phyloP scores from a whole-genome alignment of 108 stramenopile genomes.

The Cylindrotheca closterium region DNA sequence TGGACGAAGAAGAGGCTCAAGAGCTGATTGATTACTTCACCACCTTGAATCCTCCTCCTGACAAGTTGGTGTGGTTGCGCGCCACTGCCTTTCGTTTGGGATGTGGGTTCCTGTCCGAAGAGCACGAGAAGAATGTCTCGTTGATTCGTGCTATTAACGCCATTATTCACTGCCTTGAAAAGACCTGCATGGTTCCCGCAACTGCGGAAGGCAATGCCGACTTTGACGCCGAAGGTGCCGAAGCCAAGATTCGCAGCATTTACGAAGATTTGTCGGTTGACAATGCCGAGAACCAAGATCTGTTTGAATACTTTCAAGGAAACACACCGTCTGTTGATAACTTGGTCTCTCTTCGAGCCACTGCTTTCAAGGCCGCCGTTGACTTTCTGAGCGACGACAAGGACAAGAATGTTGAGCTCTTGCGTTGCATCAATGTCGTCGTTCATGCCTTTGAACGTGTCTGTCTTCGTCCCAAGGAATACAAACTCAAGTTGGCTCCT shows the following conservation, averaged over 20 bases:
- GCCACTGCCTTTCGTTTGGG: constrained; percentile 65
- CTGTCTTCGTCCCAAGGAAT: constrained; percentile 40
- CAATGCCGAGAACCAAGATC: constrained; percentile 38
- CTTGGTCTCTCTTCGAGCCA: constrained; percentile 51
- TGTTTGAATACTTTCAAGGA: constrained; percentile 30
- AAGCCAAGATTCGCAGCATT: constrained; percentile 25
- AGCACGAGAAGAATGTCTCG: constrained; percentile 50
- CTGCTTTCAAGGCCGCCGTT: constrained; percentile 59
- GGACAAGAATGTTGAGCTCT: constrained; percentile 42
- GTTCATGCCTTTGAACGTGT: constrained; percentile 59
- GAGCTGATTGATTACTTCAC: constrained; percentile 34
- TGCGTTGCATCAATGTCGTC: constrained; percentile 63
- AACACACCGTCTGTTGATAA: constrained; percentile 41
- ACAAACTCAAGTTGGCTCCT: constrained; percentile 17
- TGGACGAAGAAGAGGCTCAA: constrained; percentile 41
- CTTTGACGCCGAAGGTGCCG: constrained; percentile 29
- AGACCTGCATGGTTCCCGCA: constrained; percentile 45
- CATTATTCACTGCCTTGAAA: constrained; percentile 61
- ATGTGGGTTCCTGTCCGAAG: constrained; percentile 53
- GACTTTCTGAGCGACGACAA: constrained; percentile 58
- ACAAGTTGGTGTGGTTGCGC: constrained; percentile 63
- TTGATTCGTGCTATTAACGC: constrained; percentile 59
- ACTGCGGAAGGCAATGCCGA: constrained; percentile 18
- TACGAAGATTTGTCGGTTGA: constrained; percentile 42
- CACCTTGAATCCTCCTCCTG: constrained; percentile 55